Percentiles rank a stretch among this genome's conserved stretches.
Evolutionary conservation across 305 asterid species (phyloP).

Genomic region (Plantago lanceolata): DNA sequence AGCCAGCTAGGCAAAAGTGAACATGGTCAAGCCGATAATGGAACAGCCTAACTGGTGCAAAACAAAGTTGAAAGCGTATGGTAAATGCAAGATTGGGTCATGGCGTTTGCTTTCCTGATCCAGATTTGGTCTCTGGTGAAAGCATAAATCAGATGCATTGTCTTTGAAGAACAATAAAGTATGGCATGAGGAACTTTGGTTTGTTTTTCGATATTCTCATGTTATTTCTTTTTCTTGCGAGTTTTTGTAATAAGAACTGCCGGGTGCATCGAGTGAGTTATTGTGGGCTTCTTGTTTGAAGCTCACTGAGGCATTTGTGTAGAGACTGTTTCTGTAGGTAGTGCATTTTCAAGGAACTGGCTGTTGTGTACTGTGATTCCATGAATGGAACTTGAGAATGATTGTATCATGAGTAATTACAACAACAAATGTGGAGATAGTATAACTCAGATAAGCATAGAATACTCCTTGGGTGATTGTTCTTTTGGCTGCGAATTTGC

Average conservation of each 20-base stretch:
- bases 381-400: background rate
- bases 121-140: constrained; percentile 1
- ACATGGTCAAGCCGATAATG: constrained; percentile 33
- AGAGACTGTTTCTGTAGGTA: background rate
- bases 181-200: constrained; percentile 6
- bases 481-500: too few relatives aligned
- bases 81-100: background rate
- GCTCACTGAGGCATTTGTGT: constrained; percentile 6
- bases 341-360: too few relatives aligned
- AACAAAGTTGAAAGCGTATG: background rate
- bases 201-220: background rate
- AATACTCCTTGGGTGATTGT: too few relatives aligned
- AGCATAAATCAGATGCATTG: background rate
- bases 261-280: constrained; percentile 1
- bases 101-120: background rate
- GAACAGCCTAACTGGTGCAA: constrained; percentile 23
- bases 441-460: too few relatives aligned
- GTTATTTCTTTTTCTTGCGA: background rate
- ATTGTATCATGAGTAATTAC: too few relatives aligned
- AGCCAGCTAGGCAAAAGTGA: constrained; percentile 49
- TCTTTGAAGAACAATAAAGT: background rate
- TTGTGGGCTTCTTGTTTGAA: constrained; percentile 9
- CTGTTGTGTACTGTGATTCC: background rate
- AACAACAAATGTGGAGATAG: too few relatives aligned
- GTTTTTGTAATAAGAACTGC: background rate